Percentiles rank a stretch among this genome's conserved stretches.
Evolutionary conservation across 2,329 filamentous ascomycete species (phyloP).

Genomic region (Parastagonospora nodorum): DNA sequence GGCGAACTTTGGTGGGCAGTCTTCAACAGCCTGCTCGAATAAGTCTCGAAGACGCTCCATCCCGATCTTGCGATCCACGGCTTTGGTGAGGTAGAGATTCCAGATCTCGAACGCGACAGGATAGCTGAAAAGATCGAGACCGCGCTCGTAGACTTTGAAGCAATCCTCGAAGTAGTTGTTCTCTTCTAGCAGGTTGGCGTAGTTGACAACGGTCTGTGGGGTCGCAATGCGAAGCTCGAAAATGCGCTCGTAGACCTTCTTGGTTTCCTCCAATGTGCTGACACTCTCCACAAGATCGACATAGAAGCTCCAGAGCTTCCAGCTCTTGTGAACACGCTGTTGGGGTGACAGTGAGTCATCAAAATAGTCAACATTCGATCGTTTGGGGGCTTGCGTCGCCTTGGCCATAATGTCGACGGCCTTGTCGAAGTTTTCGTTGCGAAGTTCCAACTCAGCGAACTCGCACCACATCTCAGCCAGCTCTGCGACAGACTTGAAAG

Average conservation of each 20-base stretch:
- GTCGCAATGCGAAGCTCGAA: conserved; percentile 98
- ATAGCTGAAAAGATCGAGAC: conserved; percentile 97
- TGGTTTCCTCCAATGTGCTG: conserved; percentile 86
- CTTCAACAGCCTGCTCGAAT: conserved; percentile 96
- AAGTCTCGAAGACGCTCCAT: conserved; percentile 93
- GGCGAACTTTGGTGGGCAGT: conserved; percentile 92
- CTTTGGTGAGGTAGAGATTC: conserved; percentile 98
- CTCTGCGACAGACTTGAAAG: conserved; percentile 96
- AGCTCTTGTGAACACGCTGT: conserved; percentile 97
- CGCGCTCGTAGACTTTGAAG: conserved; percentile 96
- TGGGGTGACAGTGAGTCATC: conserved; percentile 93
- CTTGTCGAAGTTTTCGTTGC: conserved; percentile 93
- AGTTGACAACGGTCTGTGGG: conserved; percentile 98
- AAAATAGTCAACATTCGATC: conserved; percentile 99
- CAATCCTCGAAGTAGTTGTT: conserved; percentile 95
- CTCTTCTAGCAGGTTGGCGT: conserved; percentile 92
- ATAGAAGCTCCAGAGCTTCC: conserved; percentile 99
- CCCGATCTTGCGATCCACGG: conserved; percentile 91
- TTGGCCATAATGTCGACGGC: conserved; percentile 97
- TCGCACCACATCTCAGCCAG: conserved; percentile 98
- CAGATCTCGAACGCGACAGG: conserved; percentile 97
- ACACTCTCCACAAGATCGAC: conserved; percentile 97
- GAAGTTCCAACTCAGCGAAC: conserved; percentile 97
- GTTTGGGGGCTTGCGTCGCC: conserved; percentile 93
- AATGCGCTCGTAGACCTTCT: conserved; percentile 93